Base-by-base conservation (phyloP, 2,329 filamentous ascomycete species). In the Botrytis hyacinthi region DNA sequence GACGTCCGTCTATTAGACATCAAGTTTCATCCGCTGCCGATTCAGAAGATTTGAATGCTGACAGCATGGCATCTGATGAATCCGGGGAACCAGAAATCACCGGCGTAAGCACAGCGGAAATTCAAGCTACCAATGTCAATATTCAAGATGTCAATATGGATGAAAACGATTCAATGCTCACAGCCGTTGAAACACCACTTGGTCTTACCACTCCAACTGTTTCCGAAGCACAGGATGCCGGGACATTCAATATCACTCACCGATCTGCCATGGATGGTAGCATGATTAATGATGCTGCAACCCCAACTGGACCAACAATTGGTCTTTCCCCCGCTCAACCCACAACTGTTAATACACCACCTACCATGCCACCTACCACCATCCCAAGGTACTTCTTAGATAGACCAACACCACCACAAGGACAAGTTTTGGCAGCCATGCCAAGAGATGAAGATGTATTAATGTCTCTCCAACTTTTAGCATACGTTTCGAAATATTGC, bases 401-500 rank as follows among this genome's bases (percentile, higher is more conserved):
- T 78, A 90, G 90, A 65, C 83, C 91, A 70, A 87, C 90, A 54
- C 89, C 92, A 60, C 83, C 86, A 40, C 89, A 90, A 79, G 88
- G 92, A 26, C 91, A 92, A 77, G 91, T 97, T 78, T 85, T 97
- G 46, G 93, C 95, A 42, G 92, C 94, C 18, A 97, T 98, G 92
- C 96, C 96, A 16, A 90, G 96, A 69, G 96, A 99, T 79, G 96
- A 99, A 82, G 96, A 99, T 80, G 96, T 99, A 3, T 86, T 99
- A 76, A 98, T 99, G 95, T 98, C 96, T 9, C 87, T 99, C 54
- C 96, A 99, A 83, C 89, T 99, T 32, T 88, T 99, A 63, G 96
- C 96, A 26, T 99, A 99, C 81, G 95, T 99, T 73, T 98, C 95
- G 37, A 99, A 99, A 83, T 99, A 99, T 84, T 98, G 96, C 86